Evolutionary conservation across 345 rosid species (phyloP).

Genomic region (Dovyalis caffra): DNA sequence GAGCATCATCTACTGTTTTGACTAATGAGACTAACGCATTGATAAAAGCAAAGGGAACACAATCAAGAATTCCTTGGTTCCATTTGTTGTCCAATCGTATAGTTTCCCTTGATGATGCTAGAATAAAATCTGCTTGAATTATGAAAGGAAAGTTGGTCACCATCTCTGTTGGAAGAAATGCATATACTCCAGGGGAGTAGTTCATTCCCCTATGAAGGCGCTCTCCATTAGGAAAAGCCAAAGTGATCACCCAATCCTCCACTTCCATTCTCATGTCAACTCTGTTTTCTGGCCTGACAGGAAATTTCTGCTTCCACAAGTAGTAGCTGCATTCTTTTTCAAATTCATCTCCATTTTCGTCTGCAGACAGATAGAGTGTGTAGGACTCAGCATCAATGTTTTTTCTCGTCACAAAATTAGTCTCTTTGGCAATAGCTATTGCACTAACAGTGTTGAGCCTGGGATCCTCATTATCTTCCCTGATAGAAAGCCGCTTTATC

Average conservation of each 20-base stretch:
- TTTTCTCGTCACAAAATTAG: constrained; percentile 49
- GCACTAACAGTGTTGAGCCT: constrained; percentile 40
- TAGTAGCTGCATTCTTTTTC: constrained; percentile 51
- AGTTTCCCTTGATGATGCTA: constrained; percentile 70
- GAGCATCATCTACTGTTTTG: constrained; percentile 47
- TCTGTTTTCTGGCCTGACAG: constrained; percentile 46
- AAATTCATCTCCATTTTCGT: constrained; percentile 18
- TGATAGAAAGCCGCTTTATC: constrained; percentile 63
- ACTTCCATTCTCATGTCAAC: constrained; percentile 65
- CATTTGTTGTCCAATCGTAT: constrained; percentile 58
- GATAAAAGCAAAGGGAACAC: constrained; percentile 57
- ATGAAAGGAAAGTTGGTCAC: constrained; percentile 64
- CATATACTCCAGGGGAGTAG: constrained; percentile 61
- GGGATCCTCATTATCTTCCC: constrained; percentile 50
- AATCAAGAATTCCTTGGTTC: constrained; percentile 89
- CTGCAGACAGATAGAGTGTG: constrained; percentile 55
- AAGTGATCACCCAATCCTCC: constrained; percentile 64
- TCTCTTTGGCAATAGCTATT: constrained; percentile 56
- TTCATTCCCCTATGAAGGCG: constrained; percentile 48
- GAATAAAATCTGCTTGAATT: constrained; percentile 67
- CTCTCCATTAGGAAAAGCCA: constrained; percentile 67
- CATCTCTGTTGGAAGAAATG: constrained; percentile 80
- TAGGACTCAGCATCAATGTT: constrained; percentile 72
- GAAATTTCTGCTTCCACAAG: constrained; percentile 75
- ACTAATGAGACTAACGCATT: constrained; percentile 58